A percentile compares a stretch with the other conserved stretches of the same genome.
These are phyloP conservation scores for Aspergillus hiratsukae DNA, from an alignment of 2,329 filamentous ascomycete genomes.

Conservation along the genomic window DNA sequence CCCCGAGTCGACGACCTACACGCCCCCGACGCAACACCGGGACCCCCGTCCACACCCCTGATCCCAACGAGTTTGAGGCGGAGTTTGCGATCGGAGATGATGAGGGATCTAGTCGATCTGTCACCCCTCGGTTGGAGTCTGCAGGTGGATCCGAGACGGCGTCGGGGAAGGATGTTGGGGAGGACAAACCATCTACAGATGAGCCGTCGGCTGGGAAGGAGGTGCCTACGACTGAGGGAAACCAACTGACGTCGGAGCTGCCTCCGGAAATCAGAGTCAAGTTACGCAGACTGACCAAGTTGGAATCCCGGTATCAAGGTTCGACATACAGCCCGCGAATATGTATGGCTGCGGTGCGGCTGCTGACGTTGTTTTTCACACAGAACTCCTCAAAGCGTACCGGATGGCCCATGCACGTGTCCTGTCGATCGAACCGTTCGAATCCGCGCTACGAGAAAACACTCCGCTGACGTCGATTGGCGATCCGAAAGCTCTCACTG, in stretches of 20 bases:
- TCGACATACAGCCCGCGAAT: constrained; percentile 13
- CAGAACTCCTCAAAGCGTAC: constrained; percentile 87
- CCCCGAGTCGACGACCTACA: constrained; percentile 25
- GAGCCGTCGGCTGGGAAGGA: constrained; percentile 17
- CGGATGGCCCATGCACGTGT: constrained; percentile 83
- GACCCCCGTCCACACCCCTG: constrained; percentile 57
- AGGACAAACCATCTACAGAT: constrained; percentile 19
- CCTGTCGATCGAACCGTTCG: constrained; percentile 86
- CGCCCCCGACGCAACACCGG: constrained; percentile 33
- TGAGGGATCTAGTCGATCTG: constrained; percentile 60
- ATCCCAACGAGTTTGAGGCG: constrained; percentile 81
- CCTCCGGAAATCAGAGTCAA: constrained; percentile 70
- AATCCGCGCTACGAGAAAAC: constrained; percentile 83
- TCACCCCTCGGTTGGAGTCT: constrained; percentile 53
- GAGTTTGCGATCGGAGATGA: constrained; percentile 85
- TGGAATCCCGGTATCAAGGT: constrained; percentile 85
- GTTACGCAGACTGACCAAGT: constrained; percentile 80
- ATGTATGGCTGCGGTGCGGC: background rate
- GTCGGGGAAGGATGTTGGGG: constrained; percentile 18
- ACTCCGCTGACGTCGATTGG: constrained; percentile 85
- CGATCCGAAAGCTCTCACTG: constrained; percentile 77
- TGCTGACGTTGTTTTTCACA: constrained; percentile 4
- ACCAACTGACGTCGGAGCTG: constrained; percentile 50
- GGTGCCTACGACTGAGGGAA: constrained; percentile 18
- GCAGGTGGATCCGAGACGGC: constrained; percentile 28